Evolutionary conservation across 176 grass and related monocot species (phyloP).

Genomic region (Areca catechu): DNA sequence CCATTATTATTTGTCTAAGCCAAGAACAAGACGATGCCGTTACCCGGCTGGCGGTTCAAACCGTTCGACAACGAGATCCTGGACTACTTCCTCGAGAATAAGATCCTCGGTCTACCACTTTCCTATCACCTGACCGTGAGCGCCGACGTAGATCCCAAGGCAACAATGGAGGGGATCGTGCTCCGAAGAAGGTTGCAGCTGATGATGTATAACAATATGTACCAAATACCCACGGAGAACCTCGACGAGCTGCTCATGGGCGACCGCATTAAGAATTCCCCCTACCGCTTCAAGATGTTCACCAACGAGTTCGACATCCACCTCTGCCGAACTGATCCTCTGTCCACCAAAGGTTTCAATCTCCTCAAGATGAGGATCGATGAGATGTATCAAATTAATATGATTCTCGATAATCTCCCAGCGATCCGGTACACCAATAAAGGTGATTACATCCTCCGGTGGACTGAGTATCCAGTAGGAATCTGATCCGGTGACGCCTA

Average conservation of each 20-base stretch:
- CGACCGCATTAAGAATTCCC: slow-evolving; percentile 40
- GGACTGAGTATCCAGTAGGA: slow-evolving; percentile 34
- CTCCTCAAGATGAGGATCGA: slow-evolving; percentile 40
- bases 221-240: no score
- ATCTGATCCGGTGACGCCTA: slow-evolving; percentile 6
- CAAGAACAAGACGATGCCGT: no score
- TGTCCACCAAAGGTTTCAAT: slow-evolving; percentile 3
- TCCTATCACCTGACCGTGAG: no score
- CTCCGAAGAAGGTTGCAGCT: no score
- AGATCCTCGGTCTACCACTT: no score
- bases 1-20: no score
- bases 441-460: slow-evolving; percentile 27
- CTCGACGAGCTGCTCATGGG: slow-evolving; percentile 38
- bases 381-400: slow-evolving; percentile 43
- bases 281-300: slow-evolving; percentile 37
- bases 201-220: no score
- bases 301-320: slow-evolving; percentile 31
- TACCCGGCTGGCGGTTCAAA: no score
- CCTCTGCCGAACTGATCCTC: slow-evolving; percentile 23
- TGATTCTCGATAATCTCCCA: slow-evolving; percentile 38
- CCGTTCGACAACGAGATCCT: no score
- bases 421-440: slow-evolving; percentile 36
- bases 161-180: no score
- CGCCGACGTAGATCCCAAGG: no score
- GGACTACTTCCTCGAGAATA: no score